Base-by-base conservation (phyloP, 257 asterid genomes). In the Solanum sejunctum region DNA sequence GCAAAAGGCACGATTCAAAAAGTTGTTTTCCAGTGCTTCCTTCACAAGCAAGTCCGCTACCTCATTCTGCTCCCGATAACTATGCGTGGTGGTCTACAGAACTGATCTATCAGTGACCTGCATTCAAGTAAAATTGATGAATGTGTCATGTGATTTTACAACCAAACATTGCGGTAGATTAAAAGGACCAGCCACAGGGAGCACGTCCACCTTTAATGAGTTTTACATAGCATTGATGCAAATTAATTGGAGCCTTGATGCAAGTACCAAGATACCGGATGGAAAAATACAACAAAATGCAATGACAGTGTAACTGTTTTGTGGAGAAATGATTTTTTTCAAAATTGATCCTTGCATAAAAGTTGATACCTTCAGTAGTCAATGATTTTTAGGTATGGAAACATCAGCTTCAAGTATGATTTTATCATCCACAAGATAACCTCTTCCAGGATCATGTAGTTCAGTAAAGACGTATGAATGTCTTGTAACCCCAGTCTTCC, bases 401-500 rank as follows among this genome's bases (percentile, higher is more conserved):
- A 70, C 51, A 41, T 39, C 1, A 41, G 54, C 79, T 70, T 39
- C 54, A 70, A 70, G 7, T 70, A 18, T 9, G 28, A 70, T 2
- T 9, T 10, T 70, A 18, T 70, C 78, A 70, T 39, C 78, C 54
- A 70, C 16, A 70, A 70, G 15, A 70, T 39, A 39, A 70, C 79
- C 54, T 70, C 13, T 90, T 85, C 80, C 90, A 58, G 93, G 94
- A 83, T 91, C 92, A 88, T 90, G 85, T 64, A 92, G 92, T 49
- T 90, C 94, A 70, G 87, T 84, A n/a, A 23, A 91, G 91, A 84
- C 91, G 90, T 92, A 92, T 89, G 90, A 92, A 92, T 28, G 88
- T 86, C 58, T 90, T 86, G 87, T 87, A 92, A 81, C 93, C 95
- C 94, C 94, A 88, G 86, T 89, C 93, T 2, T 85, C 89, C 89